These are phyloP conservation scores for Cerrena zonata DNA, from an alignment of 1,284 basidiomycete genomes.

Conservation along the genomic window DNA sequence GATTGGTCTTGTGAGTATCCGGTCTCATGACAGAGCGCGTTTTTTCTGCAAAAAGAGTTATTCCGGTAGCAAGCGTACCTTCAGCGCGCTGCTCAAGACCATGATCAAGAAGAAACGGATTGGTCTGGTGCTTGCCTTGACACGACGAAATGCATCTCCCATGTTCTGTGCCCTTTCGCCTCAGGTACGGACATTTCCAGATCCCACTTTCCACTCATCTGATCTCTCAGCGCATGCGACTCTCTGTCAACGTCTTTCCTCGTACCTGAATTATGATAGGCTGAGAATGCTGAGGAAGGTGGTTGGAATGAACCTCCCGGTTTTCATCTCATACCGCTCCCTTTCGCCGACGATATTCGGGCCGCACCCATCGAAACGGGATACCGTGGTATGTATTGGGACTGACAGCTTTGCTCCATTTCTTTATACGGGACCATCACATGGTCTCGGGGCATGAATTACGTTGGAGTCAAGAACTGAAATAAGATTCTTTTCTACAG, in stretches of 20 bases:
- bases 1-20: not conserved
- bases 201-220: conserved; percentile 1
- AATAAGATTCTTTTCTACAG: conserved; percentile 32
- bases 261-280: conserved; percentile 33
- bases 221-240: conserved; percentile 2
- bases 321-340: conserved; percentile 86
- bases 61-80: conserved; percentile 87
- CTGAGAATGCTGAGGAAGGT: conserved; percentile 66
- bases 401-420: not conserved
- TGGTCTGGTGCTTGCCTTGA: conserved; percentile 70
- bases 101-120: conserved; percentile 81
- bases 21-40: not conserved
- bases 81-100: conserved; percentile 80
- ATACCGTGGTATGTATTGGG: conserved; percentile 45
- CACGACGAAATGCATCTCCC: conserved; percentile 71
- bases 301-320: conserved; percentile 84
- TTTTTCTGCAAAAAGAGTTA: conserved; percentile 47
- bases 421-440: conserved; percentile 1
- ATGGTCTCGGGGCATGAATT: not conserved
- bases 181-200: conserved; percentile 48
- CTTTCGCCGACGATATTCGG: conserved; percentile 92
- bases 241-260: not conserved
- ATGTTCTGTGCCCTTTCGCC: conserved; percentile 83
- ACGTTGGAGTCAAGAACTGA: not conserved
- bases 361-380: conserved; percentile 58